These are phyloP conservation scores for Eimeria acervulina DNA, from an alignment of 169 alveolate genomes.

Conservation along the genomic window DNA sequence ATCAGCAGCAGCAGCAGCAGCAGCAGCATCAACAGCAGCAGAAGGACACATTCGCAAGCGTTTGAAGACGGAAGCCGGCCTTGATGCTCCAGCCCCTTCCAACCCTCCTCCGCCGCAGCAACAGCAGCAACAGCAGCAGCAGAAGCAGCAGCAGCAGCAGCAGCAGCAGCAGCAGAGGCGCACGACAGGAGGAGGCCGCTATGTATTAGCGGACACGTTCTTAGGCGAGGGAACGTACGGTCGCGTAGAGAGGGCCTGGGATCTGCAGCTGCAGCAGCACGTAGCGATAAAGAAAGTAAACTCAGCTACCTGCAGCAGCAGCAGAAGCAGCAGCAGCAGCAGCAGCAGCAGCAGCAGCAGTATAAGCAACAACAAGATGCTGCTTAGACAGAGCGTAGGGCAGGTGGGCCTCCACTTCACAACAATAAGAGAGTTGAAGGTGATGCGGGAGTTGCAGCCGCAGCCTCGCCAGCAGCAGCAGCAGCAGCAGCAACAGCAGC, in stretches of 20 bases:
- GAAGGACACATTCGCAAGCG: neutral
- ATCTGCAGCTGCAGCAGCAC: constrained; percentile 88
- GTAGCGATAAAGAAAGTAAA: constrained; percentile 94
- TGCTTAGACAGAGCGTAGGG: constrained; percentile 84
- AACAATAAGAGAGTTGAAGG: constrained; percentile 92
- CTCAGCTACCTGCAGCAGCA: constrained; percentile 16
- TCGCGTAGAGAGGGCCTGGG: constrained; percentile 97
- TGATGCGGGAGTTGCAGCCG: constrained; percentile 90
- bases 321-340: neutral
- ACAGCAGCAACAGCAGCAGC: no score
- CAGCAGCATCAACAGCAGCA: neutral
- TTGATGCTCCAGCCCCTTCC: neutral
- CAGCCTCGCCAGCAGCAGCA: constrained; percentile 86
- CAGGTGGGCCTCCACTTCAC: constrained; percentile 92
- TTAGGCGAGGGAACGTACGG: constrained; percentile 99
- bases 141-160: constrained; percentile 25
- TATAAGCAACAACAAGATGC: neutral
- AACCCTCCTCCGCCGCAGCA: neutral
- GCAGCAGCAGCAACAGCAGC: no score
- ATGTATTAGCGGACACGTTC: constrained; percentile 79
- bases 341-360: neutral
- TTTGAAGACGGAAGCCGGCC: neutral
- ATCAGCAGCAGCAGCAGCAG: constrained; percentile 17
- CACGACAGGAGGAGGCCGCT: constrained; percentile 51
- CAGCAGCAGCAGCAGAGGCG: neutral